These are phyloP conservation scores for Phytophthora lateralis DNA, from an alignment of 352 stramenopile genomes.

Conservation along the genomic window DNA sequence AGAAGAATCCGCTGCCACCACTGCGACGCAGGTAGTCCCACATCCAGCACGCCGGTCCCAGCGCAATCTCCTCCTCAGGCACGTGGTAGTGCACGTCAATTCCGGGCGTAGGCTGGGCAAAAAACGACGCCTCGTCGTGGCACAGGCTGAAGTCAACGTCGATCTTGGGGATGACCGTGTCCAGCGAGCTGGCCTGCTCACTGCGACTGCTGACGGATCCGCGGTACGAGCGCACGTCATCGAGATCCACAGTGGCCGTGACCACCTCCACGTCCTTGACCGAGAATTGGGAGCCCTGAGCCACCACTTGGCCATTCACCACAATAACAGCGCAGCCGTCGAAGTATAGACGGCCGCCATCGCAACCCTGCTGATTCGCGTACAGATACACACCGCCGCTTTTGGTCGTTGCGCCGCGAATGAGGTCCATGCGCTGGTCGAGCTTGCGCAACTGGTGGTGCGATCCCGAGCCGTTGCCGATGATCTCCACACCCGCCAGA, in stretches of 20 bases:
- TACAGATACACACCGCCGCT: conserved; percentile 99
- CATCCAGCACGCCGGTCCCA: conserved; percentile 98
- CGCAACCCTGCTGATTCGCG: conserved; percentile 97
- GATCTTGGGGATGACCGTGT: conserved; percentile 72
- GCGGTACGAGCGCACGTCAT: conserved; percentile 97
- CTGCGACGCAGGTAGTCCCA: conserved; percentile 98
- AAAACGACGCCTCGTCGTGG: conserved; percentile 57
- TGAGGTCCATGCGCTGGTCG: conserved; percentile 91
- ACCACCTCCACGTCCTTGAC: conserved; percentile 97
- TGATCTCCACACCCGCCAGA: conserved; percentile 96
- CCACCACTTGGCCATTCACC: conserved; percentile 96
- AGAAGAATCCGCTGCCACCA: conserved; percentile 91
- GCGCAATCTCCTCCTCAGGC: conserved; percentile 97
- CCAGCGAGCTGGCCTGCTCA: conserved; percentile 91
- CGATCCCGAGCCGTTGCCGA: conserved; percentile 97
- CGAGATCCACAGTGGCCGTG: conserved; percentile 97
- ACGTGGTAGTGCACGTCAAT: conserved; percentile 84
- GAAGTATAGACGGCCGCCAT: conserved; percentile 97
- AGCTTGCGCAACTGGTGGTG: conserved; percentile 98
- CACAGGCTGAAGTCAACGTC: conserved; percentile 81
- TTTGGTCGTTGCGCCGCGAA: conserved; percentile 92
- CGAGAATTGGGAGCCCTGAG: conserved; percentile 97
- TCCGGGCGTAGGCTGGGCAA: conserved; percentile 43
- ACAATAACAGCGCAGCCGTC: conserved; percentile 98
- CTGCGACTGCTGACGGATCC: conserved; percentile 93